A percentile compares a stretch with the other conserved stretches of the same genome.
Evolutionary conservation across 2,329 filamentous ascomycete species (phyloP).

Genomic region (Zymoseptoria tritici): DNA sequence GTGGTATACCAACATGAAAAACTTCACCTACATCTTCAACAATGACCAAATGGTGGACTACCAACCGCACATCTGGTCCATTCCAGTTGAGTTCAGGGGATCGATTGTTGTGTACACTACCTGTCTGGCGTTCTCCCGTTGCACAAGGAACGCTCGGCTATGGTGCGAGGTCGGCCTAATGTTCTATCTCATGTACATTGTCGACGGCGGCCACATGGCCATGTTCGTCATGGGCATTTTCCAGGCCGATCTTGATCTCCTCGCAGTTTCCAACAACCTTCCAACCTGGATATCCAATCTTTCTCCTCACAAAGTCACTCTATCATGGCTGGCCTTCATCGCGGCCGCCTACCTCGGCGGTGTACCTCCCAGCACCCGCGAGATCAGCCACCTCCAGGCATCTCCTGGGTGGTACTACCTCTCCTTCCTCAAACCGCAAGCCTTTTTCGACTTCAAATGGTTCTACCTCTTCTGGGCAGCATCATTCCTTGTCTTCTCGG

Average conservation of each 20-base stretch:
- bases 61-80: conserved; percentile 57
- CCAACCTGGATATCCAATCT: conserved; percentile 44
- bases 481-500: conserved; percentile 47
- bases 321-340: conserved; percentile 48
- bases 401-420: conserved; percentile 56
- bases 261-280: conserved; percentile 45
- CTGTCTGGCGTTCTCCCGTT: conserved; percentile 50
- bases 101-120: conserved; percentile 57
- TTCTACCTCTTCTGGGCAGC: conserved; percentile 40
- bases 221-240: conserved; percentile 57
- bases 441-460: conserved; percentile 29
- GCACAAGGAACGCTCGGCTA: conserved; percentile 48
- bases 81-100: conserved; percentile 56
- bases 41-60: conserved; percentile 50
- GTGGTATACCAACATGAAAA: conserved; percentile 53
- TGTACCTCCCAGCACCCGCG: conserved; percentile 47
- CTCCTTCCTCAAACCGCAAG: conserved; percentile 42
- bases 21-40: conserved; percentile 61
- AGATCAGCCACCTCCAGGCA: conserved; percentile 44
- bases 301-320: conserved; percentile 42
- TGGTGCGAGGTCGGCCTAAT: conserved; percentile 48
- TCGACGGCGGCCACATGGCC: conserved; percentile 56
- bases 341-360: conserved; percentile 53
- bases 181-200: conserved; percentile 60
- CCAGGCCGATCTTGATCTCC: conserved; percentile 53